phyloP scores from a whole-genome alignment of 305 asterid species.

The Vinca major region DNA sequence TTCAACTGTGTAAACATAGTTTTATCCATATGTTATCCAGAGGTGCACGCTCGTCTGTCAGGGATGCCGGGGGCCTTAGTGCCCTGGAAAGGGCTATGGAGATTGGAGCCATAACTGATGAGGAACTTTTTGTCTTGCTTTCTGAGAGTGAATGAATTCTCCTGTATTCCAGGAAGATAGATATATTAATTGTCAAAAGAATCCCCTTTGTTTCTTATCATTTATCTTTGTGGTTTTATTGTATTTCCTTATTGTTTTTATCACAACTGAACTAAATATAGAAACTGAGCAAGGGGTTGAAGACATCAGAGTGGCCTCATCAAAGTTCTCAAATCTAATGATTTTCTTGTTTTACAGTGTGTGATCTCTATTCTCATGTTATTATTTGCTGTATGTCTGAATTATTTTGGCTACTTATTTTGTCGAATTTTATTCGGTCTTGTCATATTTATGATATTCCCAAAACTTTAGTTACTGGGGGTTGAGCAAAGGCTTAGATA shows the following conservation, averaged over 20 bases:
- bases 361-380: too few species aligned
- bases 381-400: neutral
- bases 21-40: slow-evolving; percentile 27
- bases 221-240: neutral
- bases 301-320: too few species aligned
- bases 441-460: neutral
- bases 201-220: neutral
- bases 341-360: too few species aligned
- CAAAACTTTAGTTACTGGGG: neutral
- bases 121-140: slow-evolving; percentile 75
- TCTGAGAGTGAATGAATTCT: slow-evolving; percentile 55
- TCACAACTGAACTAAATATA: neutral
- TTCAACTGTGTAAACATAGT: slow-evolving; percentile 6
- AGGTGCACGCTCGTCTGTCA: slow-evolving; percentile 79
- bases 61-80: slow-evolving; percentile 66
- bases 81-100: slow-evolving; percentile 92
- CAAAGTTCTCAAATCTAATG: neutral
- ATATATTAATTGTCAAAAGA: neutral
- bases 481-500: too few species aligned
- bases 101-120: slow-evolving; percentile 92
- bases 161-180: neutral
- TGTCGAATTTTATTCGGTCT: neutral
- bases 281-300: neutral
- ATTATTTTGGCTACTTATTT: neutral
- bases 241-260: neutral